phyloP scores from a whole-genome alignment of 257 asterid species.

The Asclepias syriaca region DNA sequence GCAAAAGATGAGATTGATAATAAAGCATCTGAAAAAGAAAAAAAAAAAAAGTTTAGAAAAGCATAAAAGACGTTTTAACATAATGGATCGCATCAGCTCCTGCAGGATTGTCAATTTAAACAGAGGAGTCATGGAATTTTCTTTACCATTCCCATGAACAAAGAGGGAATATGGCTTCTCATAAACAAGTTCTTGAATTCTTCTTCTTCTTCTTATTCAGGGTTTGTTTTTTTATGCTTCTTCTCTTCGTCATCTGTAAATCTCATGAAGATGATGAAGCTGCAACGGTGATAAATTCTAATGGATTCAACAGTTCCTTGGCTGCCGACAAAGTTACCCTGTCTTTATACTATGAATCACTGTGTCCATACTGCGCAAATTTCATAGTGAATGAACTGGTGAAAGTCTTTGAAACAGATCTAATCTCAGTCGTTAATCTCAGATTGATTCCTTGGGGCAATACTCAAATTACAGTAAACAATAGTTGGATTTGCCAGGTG shows the following conservation, averaged over 20 bases:
- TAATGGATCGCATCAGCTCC: not conserved
- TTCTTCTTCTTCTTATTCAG: not conserved
- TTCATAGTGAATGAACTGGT: conserved; percentile 69
- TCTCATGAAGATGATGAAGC: conserved; percentile 2
- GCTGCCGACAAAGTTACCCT: conserved; percentile 33
- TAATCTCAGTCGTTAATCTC: conserved; percentile 58
- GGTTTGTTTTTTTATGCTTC: conserved; percentile 10
- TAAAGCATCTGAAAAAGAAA: not conserved
- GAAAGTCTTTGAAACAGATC: conserved; percentile 66
- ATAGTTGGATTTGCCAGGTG: conserved; percentile 84
- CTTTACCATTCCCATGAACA: not conserved
- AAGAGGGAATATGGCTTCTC: conserved; percentile 32
- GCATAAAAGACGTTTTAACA: conserved; percentile 1
- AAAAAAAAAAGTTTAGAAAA: not conserved
- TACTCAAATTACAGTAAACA: conserved; percentile 52
- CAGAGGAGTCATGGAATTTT: not conserved
- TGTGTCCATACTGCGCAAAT: conserved; percentile 85
- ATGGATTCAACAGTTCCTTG: not conserved
- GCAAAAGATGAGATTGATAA: not conserved
- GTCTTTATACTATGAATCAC: conserved; percentile 68
- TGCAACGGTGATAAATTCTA: not conserved
- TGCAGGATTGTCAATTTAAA: not conserved
- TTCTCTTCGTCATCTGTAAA: conserved; percentile 23
- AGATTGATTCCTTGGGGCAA: conserved; percentile 95
- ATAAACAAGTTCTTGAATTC: conserved; percentile 10